phyloP scores from a whole-genome alignment of 352 stramenopile species.

The Pythium myriotylum region DNA sequence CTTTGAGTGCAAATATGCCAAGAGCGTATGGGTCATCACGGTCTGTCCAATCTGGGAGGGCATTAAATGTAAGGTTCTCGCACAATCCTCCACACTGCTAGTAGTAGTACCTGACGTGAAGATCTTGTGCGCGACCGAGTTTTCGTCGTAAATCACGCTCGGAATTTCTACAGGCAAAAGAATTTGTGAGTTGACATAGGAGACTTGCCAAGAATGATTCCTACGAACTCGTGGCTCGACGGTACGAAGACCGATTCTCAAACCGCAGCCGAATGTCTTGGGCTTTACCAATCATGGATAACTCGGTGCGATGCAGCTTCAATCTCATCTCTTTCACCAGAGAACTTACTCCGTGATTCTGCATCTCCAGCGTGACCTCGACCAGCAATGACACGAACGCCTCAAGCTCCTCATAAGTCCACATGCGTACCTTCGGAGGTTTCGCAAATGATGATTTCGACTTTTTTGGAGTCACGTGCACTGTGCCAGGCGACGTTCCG shows the following conservation, averaged over 20 bases:
- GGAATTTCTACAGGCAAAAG: conserved; percentile 46
- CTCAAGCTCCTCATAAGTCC: conserved; percentile 58
- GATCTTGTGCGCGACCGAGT: conserved; percentile 64
- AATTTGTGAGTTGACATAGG: neutral
- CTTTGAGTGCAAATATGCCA: conserved; percentile 50
- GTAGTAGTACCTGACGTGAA: conserved; percentile 67
- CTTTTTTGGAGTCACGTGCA: neutral
- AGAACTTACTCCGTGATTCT: conserved; percentile 45
- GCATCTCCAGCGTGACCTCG: conserved; percentile 62
- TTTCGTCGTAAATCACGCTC: conserved; percentile 51
- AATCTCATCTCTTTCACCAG: conserved; percentile 20
- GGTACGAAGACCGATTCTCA: conserved; percentile 37
- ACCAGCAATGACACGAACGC: conserved; percentile 60
- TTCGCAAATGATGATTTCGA: neutral
- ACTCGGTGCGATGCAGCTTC: conserved; percentile 47
- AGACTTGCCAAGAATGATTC: too few relatives aligned
- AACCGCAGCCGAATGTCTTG: conserved; percentile 55
- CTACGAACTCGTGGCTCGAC: conserved; percentile 52
- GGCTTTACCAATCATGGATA: conserved; percentile 64
- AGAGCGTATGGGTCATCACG: conserved; percentile 56
- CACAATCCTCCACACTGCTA: too few relatives aligned
- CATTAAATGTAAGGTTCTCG: too few relatives aligned
- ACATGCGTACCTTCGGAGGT: conserved; percentile 40
- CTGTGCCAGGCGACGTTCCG: neutral
- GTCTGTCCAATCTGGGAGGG: conserved; percentile 66